These are phyloP conservation scores for Epichloe festucae DNA, from an alignment of 2,329 filamentous ascomycete species.

Conservation along the genomic window DNA sequence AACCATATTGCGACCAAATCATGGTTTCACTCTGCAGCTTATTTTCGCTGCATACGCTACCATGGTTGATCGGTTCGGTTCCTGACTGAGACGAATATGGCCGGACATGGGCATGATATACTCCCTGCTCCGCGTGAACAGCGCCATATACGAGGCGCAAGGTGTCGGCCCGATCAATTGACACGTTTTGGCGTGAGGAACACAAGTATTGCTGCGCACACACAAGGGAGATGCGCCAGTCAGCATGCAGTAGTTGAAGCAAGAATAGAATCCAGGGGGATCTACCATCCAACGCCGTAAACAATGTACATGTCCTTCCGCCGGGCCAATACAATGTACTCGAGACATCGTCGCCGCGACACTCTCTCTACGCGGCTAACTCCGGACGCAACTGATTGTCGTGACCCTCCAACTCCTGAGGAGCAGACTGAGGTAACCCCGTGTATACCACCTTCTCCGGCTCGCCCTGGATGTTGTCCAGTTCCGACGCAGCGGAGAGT, in stretches of 20 bases:
- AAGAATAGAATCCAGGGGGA: neutral
- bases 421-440: neutral
- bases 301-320: neutral
- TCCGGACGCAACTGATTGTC: neutral
- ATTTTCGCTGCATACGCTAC: too few relatives aligned
- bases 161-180: too few relatives aligned
- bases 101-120: too few relatives aligned
- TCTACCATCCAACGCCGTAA: neutral
- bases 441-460: neutral
- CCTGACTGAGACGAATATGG: too few relatives aligned
- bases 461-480: neutral
- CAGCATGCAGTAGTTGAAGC: neutral
- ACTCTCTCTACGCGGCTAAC: neutral
- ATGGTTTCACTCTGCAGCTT: too few relatives aligned
- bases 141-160: too few relatives aligned
- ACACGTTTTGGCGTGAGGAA: too few relatives aligned
- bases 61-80: too few relatives aligned
- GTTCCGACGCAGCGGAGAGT: neutral
- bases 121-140: too few relatives aligned
- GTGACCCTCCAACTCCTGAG: neutral
- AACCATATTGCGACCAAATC: too few relatives aligned
- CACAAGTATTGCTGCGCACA: too few relatives aligned
- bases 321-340: neutral
- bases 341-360: neutral
- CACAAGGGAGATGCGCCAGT: too few relatives aligned